A percentile compares a stretch with the other conserved stretches of the same genome.
Evolutionary conservation across 805 yeast genomes (phyloP).

Genomic region (Candida ulmi): DNA sequence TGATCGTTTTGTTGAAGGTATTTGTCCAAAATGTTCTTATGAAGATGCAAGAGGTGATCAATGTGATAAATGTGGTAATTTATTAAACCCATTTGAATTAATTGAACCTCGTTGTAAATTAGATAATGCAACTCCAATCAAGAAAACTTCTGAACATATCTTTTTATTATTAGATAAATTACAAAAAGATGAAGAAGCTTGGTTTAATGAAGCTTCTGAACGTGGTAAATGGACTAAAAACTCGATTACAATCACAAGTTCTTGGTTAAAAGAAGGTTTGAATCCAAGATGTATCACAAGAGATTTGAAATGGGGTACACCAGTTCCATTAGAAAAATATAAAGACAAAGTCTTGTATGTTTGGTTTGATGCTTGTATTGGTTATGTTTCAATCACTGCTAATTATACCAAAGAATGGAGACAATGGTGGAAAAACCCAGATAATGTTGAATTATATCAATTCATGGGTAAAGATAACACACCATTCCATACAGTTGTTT

Average conservation of each 20-base stretch:
- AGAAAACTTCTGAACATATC: slow-evolving; percentile 77
- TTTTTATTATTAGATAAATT: slow-evolving; percentile 80
- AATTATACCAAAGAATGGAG: slow-evolving; percentile 78
- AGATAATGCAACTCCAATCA: slow-evolving; percentile 77
- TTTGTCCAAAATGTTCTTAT: slow-evolving; percentile 90
- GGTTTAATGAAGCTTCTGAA: slow-evolving; percentile 64
- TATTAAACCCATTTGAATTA: slow-evolving; percentile 88
- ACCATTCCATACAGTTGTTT: slow-evolving; percentile 97
- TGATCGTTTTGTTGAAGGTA: slow-evolving; percentile 96
- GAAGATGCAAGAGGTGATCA: slow-evolving; percentile 99
- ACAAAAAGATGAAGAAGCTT: slow-evolving; percentile 65
- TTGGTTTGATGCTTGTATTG: slow-evolving; percentile 99
- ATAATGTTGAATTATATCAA: slow-evolving; percentile 82
- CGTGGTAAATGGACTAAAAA: slow-evolving; percentile 91
- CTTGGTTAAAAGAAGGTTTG: slow-evolving; percentile 93
- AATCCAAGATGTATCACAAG: slow-evolving; percentile 95
- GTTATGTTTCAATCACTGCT: slow-evolving; percentile 94
- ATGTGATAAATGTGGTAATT: slow-evolving; percentile 92
- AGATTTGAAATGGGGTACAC: slow-evolving; percentile 97
- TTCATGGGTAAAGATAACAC: slow-evolving; percentile 99
- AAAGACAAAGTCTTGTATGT: slow-evolving; percentile 91
- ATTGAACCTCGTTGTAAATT: slow-evolving; percentile 94
- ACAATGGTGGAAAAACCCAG: slow-evolving; percentile 95
- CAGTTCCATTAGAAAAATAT: slow-evolving; percentile 86
- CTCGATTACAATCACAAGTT: slow-evolving; percentile 79